Evolutionary conservation across 2,329 filamentous ascomycete genomes (phyloP).

Genomic region (Talaromyces sp.): DNA sequence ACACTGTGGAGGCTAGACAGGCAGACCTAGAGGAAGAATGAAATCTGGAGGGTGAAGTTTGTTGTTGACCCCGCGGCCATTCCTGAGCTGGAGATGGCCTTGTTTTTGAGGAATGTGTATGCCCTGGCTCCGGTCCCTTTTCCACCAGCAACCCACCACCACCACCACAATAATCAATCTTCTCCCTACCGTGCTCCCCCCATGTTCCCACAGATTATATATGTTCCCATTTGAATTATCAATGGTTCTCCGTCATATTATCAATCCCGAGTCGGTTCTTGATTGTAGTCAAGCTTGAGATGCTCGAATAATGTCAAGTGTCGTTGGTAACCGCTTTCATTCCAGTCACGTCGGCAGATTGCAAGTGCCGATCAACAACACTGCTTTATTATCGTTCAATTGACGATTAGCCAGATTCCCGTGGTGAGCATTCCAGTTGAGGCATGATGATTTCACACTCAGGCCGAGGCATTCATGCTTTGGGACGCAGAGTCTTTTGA

Average conservation of each 20-base stretch:
- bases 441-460: conserved; percentile 7
- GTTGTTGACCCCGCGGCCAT: conserved; percentile 18
- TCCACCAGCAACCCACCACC: background rate
- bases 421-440: conserved; percentile 10
- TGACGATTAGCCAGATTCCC: background rate
- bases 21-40: background rate
- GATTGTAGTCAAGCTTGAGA: background rate
- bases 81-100: background rate
- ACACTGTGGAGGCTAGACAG: background rate
- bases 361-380: conserved; percentile 1
- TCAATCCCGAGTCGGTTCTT: background rate
- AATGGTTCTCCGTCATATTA: no score
- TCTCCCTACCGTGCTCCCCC: background rate
- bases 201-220: background rate
- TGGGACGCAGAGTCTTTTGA: background rate
- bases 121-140: background rate
- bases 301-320: conserved; percentile 7
- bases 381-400: background rate
- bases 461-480: background rate
- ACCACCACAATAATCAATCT: background rate
- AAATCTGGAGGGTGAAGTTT: background rate
- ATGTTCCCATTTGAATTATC: no score
- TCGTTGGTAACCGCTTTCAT: conserved; percentile 3
- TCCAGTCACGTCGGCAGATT: conserved; percentile 2
- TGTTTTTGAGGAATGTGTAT: conserved; percentile 17